Percentiles rank a stretch among this genome's conserved stretches.
These are phyloP conservation scores for Penicillium sp. DNA, from an alignment of 2,329 filamentous ascomycete species.

Conservation along the genomic window DNA sequence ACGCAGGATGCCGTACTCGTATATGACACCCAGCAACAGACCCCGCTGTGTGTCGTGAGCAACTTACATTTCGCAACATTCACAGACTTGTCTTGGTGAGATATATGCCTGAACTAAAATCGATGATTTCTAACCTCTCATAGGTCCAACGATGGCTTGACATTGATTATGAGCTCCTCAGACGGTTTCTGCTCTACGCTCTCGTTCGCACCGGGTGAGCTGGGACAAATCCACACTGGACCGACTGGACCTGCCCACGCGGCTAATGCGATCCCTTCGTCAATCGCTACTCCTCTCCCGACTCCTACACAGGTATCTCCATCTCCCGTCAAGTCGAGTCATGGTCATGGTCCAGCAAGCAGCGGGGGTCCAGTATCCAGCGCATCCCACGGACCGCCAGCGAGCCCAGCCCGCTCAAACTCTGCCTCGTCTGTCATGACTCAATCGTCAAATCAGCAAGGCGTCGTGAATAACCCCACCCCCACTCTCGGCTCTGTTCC, in stretches of 20 bases:
- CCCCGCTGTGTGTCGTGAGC: slow-evolving; percentile 89
- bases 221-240: slow-evolving; percentile 75
- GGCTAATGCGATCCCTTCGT: slow-evolving; percentile 44
- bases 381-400: slow-evolving; percentile 55
- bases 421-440: slow-evolving; percentile 78
- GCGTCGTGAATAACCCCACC: slow-evolving; percentile 70
- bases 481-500: slow-evolving; percentile 76
- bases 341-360: slow-evolving; percentile 55
- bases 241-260: slow-evolving; percentile 29
- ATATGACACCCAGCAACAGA: slow-evolving; percentile 96
- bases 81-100: slow-evolving; percentile 91
- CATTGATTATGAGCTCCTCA: slow-evolving; percentile 90
- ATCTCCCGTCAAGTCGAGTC: slow-evolving; percentile 56
- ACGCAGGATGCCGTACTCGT: slow-evolving; percentile 93
- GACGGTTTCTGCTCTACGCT: slow-evolving; percentile 96
- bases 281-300: slow-evolving; percentile 65
- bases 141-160: slow-evolving; percentile 73
- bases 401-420: slow-evolving; percentile 80
- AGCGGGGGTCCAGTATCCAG: slow-evolving; percentile 57
- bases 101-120: slow-evolving; percentile 13
- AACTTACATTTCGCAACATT: slow-evolving; percentile 97
- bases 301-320: slow-evolving; percentile 62
- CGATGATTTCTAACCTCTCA: slow-evolving; percentile 23
- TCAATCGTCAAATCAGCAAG: slow-evolving; percentile 45
- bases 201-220: slow-evolving; percentile 77